Base-by-base conservation (phyloP, 805 yeast genomes). In the Ogataea pignaliae region DNA sequence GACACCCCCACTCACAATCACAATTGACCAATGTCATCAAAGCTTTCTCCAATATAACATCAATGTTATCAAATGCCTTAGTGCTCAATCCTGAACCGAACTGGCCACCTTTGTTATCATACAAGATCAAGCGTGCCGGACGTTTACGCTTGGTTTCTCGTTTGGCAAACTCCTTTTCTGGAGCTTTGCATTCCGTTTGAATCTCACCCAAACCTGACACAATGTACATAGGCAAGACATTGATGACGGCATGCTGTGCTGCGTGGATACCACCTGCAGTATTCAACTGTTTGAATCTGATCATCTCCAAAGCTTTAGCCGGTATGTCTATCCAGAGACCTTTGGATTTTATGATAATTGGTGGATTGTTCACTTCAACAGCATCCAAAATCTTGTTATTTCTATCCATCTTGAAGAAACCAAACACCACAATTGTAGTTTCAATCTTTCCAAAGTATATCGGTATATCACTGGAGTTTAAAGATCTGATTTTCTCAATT, bases 301-400 rank as follows among this genome's bases (percentile, higher is more conserved):
- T 70, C 2, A 80, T 47, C 1, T 79, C 80, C 12, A 90, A 57
- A 0, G 88, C 86, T n/a, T 56, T 55, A 3, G 63, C 58, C 0
- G 97, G 95, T 1, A 93, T 73, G 60, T 93, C 96, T 7, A 93
- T 75, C 98, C 98, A 93, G 31, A 91, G 71, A 0, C 99, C 99
- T 49, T 85, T 83, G 0, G 95, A 80, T 31, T 70, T 62, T 34
- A 79, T 70, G 3, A 71, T 63, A 2, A 85, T 78, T 0, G 97
- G 97, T 0, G 97, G 97, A 54, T 88, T 85, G 43, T 84, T 79
- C 0, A 95, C 96, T 55, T 91, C 97, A 11, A 90, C 90, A 0
- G 95, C 90, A 65, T 93, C 99, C 31, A 93, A 68, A n/a, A 93
- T 86, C 50, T 86, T 81, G 18, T 81, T 79, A 31, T 78, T 72